These are phyloP conservation scores for Kodamaea derodonti DNA, from an alignment of 1,139 yeast species.

Conservation along the genomic window DNA sequence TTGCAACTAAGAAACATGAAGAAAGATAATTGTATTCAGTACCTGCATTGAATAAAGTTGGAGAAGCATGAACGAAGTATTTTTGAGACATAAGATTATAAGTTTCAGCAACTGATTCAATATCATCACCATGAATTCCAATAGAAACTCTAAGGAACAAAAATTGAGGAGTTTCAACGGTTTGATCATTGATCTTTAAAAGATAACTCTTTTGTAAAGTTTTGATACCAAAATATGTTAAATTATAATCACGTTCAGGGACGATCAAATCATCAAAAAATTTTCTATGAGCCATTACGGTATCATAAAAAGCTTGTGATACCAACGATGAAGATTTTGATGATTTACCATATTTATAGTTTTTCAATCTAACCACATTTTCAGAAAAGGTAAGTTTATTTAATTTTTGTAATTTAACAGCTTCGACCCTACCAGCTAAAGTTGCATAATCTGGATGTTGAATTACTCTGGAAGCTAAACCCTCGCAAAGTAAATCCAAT, in stretches of 20 bases:
- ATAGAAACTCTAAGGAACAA: slow-evolving; percentile 85
- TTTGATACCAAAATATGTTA: slow-evolving; percentile 83
- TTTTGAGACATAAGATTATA: slow-evolving; percentile 81
- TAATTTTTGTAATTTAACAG: slow-evolving; percentile 26
- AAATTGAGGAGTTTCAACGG: slow-evolving; percentile 90
- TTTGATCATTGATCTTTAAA: slow-evolving; percentile 63
- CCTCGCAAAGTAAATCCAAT: slow-evolving; percentile 38
- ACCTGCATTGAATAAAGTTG: slow-evolving; percentile 87
- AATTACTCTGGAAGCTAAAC: slow-evolving; percentile 42
- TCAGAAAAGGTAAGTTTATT: slow-evolving; percentile 30
- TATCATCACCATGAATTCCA: slow-evolving; percentile 79
- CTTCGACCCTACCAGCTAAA: slow-evolving; percentile 47
- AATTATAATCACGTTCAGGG: slow-evolving; percentile 78
- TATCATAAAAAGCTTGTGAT: slow-evolving; percentile 25
- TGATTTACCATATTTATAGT: slow-evolving; percentile 9
- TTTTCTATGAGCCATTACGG: slow-evolving; percentile 28
- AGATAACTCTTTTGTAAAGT: slow-evolving; percentile 83
- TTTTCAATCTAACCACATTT: slow-evolving; percentile 24
- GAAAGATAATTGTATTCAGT: slow-evolving; percentile 86
- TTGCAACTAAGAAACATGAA: slow-evolving; percentile 83
- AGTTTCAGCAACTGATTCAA: slow-evolving; percentile 70
- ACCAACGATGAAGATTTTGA: slow-evolving; percentile 16
- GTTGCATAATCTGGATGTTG: slow-evolving; percentile 45
- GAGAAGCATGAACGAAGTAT: slow-evolving; percentile 86
- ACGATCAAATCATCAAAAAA: slow-evolving; percentile 45